Percentiles rank a stretch among this genome's conserved stretches.
phyloP scores from a whole-genome alignment of 768 basidiomycete genomes.

The Tephrocybe sp. region DNA sequence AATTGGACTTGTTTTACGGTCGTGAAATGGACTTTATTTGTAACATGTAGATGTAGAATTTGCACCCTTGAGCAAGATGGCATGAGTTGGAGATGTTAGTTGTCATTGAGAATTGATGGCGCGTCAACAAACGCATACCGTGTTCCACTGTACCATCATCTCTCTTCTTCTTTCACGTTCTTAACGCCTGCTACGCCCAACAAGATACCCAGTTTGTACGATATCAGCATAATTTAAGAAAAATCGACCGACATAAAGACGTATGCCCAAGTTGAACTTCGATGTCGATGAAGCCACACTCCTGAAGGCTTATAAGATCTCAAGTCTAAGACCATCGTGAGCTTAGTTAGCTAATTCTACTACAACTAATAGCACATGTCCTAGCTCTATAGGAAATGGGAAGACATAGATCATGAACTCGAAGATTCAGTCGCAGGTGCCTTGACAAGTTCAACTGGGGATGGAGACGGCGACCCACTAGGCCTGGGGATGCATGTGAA shows the following conservation, averaged over 20 bases:
- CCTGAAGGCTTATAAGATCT: slow-evolving; percentile 86
- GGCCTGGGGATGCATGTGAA: slow-evolving; percentile 67
- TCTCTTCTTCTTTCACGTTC: no score
- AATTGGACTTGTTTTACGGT: slow-evolving; percentile 32
- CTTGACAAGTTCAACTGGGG: slow-evolving; percentile 54
- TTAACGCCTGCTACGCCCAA: no score
- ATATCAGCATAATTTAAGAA: no score
- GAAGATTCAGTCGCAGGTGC: slow-evolving; percentile 74
- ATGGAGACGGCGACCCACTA: slow-evolving; percentile 71
- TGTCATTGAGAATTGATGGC: no score
- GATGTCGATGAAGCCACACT: slow-evolving; percentile 78
- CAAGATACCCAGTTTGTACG: no score
- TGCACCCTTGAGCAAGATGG: no score
- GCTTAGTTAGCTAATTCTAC: slow-evolving; percentile 10
- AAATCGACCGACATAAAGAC: no score
- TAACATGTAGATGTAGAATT: neutral
- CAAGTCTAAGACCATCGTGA: slow-evolving; percentile 74
- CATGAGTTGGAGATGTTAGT: no score
- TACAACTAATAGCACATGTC: neutral
- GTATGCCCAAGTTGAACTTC: slow-evolving; percentile 63
- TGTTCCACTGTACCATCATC: no score
- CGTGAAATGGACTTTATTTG: neutral
- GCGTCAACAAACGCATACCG: no score
- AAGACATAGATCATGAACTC: slow-evolving; percentile 82
- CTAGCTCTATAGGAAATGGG: slow-evolving; percentile 66